A percentile compares a stretch with the other conserved stretches of the same genome.
Conservation (phyloP, 306 rosid species). For the Psophocarpus tetragonolobus region DNA sequence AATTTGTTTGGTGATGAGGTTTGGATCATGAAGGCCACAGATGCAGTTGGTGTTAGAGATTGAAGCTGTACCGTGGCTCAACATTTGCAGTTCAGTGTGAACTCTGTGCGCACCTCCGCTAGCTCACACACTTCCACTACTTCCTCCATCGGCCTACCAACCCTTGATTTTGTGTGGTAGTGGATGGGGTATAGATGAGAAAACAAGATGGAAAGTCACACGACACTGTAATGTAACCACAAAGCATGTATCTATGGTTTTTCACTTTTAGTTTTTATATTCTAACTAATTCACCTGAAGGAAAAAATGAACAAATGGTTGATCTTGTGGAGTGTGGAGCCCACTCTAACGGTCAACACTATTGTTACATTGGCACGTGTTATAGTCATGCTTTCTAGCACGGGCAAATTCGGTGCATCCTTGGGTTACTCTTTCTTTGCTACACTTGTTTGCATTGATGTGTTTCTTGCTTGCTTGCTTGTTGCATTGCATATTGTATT, state of each 20-base stretch:
- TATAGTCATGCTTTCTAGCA: neutral
- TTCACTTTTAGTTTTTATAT: too few relatives aligned
- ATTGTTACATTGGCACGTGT: conserved; percentile 4
- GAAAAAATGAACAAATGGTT: neutral
- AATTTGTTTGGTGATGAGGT: conserved; percentile 77
- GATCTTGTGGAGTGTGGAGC: conserved; percentile 6
- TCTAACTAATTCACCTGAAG: neutral
- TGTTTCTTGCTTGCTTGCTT: conserved; percentile 5
- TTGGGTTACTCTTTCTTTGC: neutral
- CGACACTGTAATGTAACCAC: neutral
- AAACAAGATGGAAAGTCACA: conserved; percentile 8
- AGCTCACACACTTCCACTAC: conserved; percentile 63
- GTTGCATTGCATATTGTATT: too few relatives aligned
- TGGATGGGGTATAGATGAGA: neutral
- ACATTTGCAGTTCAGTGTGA: too few relatives aligned
- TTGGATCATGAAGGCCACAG: conserved; percentile 75
- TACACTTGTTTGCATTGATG: neutral
- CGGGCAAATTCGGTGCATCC: neutral
- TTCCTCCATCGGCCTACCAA: conserved; percentile 36
- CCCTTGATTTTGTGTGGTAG: too few relatives aligned
- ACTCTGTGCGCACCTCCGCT: conserved; percentile 61
- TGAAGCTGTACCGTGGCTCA: too few relatives aligned
- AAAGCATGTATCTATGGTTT: neutral
- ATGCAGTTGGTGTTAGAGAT: too few relatives aligned
- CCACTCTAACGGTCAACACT: neutral